Evolutionary conservation across 1,284 basidiomycete species (phyloP), one percentile per base, ranked within the genome.

Genomic region (Irpex rosettiformis): DNA sequence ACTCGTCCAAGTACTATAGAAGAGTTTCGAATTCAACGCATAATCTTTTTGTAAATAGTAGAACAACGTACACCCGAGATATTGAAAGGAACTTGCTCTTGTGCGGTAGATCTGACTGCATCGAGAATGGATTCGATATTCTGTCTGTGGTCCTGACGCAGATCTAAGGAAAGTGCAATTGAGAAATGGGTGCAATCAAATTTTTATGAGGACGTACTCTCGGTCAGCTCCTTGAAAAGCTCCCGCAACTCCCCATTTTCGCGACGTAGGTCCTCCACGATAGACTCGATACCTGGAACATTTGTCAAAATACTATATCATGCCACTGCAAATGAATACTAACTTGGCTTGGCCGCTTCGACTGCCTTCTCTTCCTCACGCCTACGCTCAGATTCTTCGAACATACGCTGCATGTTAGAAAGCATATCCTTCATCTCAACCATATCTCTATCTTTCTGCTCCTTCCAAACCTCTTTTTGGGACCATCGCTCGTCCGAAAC

Each of bases 1-100:
- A 92, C 58, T 91, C 88, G 62, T 91, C 88, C 18, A 91, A 77
- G 67, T 91, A 91, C 84, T 85, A 54, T 27, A 3, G 53, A 54
- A 13, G 33, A 40, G 29, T n/a, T n/a, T n/a, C n/a, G 56, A 45
- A 57, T 52, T 7, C 67, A 59, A 37, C 33, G n/a, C 13, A 18
- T 45, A 16, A 16, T 18, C 43, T 11, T 45, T 45, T 7, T 22
- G 8, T 45, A 61, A 54, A 54, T 37, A 11, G 16, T 40, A 28
- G 21, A 54, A 30, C 25, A 3, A 72, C 83, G 60, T 73, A 90
- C 88, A 29, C 81, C 81, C 77, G 89, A 85, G 4, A 91, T 83
- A 61, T 91, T 91, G 77, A 86, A 91, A 7, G 83, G 84, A 13
- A 91, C 82, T 70, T 86, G 86, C 64, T 88, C 83, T 59, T 83